Evolutionary conservation across 305 asterid species (phyloP).

Genomic region (Ilex paraguariensis): DNA sequence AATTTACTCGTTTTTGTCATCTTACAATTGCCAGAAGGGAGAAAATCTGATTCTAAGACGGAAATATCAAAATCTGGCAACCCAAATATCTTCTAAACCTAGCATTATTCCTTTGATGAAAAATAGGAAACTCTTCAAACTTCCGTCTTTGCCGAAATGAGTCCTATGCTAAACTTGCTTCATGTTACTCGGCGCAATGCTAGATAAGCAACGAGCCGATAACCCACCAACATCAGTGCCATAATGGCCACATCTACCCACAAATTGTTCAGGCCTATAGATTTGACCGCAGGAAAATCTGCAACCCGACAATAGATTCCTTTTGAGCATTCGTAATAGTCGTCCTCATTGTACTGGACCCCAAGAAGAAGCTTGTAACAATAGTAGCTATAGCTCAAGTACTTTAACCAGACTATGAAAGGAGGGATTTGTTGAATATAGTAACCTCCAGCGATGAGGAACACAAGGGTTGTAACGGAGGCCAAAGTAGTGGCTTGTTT

Average conservation of each 20-base stretch:
- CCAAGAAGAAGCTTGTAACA: slow-evolving; percentile 91
- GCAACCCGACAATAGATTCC: slow-evolving; percentile 70
- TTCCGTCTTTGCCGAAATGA: slow-evolving; percentile 9
- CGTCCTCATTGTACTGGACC: slow-evolving; percentile 63
- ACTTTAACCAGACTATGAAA: slow-evolving; percentile 81
- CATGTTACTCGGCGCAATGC: slow-evolving; percentile 72
- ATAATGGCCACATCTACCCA: slow-evolving; percentile 65
- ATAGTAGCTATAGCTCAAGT: slow-evolving; percentile 92
- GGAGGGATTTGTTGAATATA: slow-evolving; percentile 85
- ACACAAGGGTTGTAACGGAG: slow-evolving; percentile 90
- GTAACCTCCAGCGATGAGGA: slow-evolving; percentile 96
- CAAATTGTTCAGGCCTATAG: slow-evolving; percentile 66
- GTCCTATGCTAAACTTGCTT: slow-evolving; percentile 14
- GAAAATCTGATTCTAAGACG: slow-evolving; percentile 23
- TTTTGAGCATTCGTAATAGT: slow-evolving; percentile 65
- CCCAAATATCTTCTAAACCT: slow-evolving; percentile 34
- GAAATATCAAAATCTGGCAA: slow-evolving; percentile 53
- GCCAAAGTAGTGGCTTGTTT: slow-evolving; percentile 95
- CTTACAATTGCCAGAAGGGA: slow-evolving; percentile 39
- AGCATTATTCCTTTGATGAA: slow-evolving; percentile 44
- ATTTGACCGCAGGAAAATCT: slow-evolving; percentile 70
- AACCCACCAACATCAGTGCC: slow-evolving; percentile 82
- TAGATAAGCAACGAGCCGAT: slow-evolving; percentile 76
- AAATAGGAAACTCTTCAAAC: slow-evolving; percentile 23
- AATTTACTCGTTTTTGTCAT: too few species aligned